A percentile compares a stretch with the other conserved stretches of the same genome.
Conservation (phyloP, 345 rosid species). For the Cardamine occulta region DNA sequence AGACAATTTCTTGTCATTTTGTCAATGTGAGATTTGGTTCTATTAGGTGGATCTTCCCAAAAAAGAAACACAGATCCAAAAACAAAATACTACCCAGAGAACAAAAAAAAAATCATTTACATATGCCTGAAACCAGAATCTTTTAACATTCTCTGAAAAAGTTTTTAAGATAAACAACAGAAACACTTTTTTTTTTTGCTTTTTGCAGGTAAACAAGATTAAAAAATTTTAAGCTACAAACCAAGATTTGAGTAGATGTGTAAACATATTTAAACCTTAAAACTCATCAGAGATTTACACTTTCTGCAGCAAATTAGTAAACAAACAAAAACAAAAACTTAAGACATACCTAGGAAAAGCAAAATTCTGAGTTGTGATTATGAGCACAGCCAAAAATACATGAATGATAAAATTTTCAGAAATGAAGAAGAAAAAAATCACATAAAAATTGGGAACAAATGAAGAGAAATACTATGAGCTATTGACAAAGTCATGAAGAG, state of each 20-base stretch:
- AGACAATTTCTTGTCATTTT: slow-evolving; percentile 39
- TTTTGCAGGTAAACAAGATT: slow-evolving; percentile 22
- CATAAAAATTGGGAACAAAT: slow-evolving; percentile 4
- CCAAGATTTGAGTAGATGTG: slow-evolving; percentile 1
- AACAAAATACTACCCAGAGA: slow-evolving; percentile 27
- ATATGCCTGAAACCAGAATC: slow-evolving; percentile 35
- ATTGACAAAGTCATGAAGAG: slow-evolving; percentile 33
- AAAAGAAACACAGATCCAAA: slow-evolving; percentile 39
- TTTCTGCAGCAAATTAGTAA: slow-evolving; percentile 17
- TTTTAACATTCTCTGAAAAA: slow-evolving; percentile 20
- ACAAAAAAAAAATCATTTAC: background rate
- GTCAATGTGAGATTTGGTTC: slow-evolving; percentile 35
- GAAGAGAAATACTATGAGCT: background rate
- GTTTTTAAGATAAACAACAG: slow-evolving; percentile 7
- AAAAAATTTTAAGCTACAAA: slow-evolving; percentile 16
- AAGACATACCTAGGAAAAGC: slow-evolving; percentile 4
- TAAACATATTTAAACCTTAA: slow-evolving; percentile 12
- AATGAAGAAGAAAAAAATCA: background rate
- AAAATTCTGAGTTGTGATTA: background rate
- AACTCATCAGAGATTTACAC: slow-evolving; percentile 26
- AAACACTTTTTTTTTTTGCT: slow-evolving; percentile 39
- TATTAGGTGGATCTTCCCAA: slow-evolving; percentile 41
- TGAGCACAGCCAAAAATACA: background rate
- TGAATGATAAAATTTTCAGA: slow-evolving; percentile 20
- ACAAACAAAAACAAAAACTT: background rate